Conservation (phyloP, 1,284 basidiomycete species). For the Exobasidium cylindrosporum region DNA sequence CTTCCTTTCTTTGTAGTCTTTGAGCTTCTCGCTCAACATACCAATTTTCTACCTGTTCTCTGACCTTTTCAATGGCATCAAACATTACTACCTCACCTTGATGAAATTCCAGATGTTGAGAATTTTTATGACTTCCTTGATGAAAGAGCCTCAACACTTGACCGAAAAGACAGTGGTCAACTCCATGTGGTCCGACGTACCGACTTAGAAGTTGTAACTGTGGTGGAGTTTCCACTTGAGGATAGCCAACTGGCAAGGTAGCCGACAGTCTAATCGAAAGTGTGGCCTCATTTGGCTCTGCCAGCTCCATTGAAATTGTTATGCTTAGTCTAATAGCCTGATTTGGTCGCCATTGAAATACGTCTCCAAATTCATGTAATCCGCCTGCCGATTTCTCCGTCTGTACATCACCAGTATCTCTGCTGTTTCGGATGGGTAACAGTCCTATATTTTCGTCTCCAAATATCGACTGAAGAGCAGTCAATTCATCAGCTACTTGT, state of each 20-base stretch:
- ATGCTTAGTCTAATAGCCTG: slow-evolving; percentile 28
- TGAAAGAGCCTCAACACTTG: slow-evolving; percentile 43
- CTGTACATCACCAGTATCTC: neutral
- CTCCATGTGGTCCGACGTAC: slow-evolving; percentile 45
- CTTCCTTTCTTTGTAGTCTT: neutral
- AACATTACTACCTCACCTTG: slow-evolving; percentile 48
- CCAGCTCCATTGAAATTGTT: slow-evolving; percentile 23
- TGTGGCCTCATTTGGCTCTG: slow-evolving; percentile 6
- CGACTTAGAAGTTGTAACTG: slow-evolving; percentile 46
- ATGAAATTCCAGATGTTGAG: slow-evolving; percentile 22
- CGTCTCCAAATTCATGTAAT: too few relatives aligned
- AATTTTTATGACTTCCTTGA: slow-evolving; percentile 13
- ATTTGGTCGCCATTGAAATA: slow-evolving; percentile 22
- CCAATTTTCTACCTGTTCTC: slow-evolving; percentile 44
- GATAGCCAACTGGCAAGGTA: slow-evolving; percentile 44
- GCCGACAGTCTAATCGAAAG: slow-evolving; percentile 33
- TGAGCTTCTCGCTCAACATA: slow-evolving; percentile 20
- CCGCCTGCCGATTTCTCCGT: neutral
- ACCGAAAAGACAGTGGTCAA: slow-evolving; percentile 47
- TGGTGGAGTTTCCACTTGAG: slow-evolving; percentile 29
- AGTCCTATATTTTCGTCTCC: slow-evolving; percentile 34
- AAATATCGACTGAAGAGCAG: slow-evolving; percentile 50
- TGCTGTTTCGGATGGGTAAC: slow-evolving; percentile 1
- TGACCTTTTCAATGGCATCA: slow-evolving; percentile 53
- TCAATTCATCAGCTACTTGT: slow-evolving; percentile 41